These are phyloP conservation scores for Geranium rotundifolium DNA, from an alignment of 345 rosid species.

Conservation along the genomic window DNA sequence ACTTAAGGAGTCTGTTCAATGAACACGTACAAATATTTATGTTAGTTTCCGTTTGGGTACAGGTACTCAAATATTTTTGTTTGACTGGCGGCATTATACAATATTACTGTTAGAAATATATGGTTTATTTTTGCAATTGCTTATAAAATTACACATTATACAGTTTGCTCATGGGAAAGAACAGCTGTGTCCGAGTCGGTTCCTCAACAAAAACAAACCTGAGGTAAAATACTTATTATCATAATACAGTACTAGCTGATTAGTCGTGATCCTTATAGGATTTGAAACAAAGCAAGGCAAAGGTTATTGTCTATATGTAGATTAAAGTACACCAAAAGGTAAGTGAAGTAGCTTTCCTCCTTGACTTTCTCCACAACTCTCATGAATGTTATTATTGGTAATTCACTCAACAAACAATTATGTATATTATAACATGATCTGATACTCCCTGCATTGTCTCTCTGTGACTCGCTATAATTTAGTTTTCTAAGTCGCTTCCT, in stretches of 20 bases:
- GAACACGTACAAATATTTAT: too few relatives aligned
- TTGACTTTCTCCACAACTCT: too few relatives aligned
- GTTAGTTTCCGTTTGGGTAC: not conserved
- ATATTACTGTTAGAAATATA: not conserved
- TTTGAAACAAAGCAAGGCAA: too few relatives aligned
- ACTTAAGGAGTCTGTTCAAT: not conserved
- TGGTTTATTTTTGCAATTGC: not conserved
- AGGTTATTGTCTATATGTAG: too few relatives aligned
- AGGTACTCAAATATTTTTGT: not conserved
- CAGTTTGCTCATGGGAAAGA: not conserved
- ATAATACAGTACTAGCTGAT: too few relatives aligned
- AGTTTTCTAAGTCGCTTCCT: not conserved
- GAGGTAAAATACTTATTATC: not conserved
- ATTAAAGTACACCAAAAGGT: too few relatives aligned
- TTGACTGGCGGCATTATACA: not conserved
- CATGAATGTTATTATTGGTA: too few relatives aligned
- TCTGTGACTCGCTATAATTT: not conserved
- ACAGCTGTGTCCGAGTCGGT: not conserved
- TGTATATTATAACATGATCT: too few relatives aligned
- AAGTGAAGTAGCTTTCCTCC: too few relatives aligned
- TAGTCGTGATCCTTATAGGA: not conserved
- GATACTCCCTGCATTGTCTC: not conserved
- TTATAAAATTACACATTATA: not conserved
- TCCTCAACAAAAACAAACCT: not conserved
- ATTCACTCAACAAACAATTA: too few relatives aligned